phyloP scores from a whole-genome alignment of 352 stramenopile genomes.

The Phytophthora litchii region DNA sequence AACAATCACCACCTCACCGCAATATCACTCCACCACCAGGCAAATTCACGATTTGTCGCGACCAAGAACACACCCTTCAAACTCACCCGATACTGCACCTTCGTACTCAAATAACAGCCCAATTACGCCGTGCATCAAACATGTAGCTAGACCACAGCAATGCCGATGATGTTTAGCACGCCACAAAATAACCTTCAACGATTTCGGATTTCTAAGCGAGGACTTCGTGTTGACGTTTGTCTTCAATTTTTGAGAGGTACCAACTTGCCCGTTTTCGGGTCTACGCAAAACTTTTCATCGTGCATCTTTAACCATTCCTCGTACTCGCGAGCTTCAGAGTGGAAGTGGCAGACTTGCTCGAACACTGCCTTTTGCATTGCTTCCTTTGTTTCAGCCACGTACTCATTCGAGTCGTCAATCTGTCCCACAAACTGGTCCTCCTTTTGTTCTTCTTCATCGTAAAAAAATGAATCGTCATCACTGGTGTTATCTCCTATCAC shows the following conservation, averaged over 20 bases:
- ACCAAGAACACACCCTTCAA: no score
- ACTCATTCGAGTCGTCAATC: constrained; percentile 81
- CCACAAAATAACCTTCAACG: not conserved
- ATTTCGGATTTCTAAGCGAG: not conserved
- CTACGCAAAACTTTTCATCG: constrained; percentile 66
- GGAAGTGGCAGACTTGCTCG: constrained; percentile 79
- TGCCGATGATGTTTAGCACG: not conserved
- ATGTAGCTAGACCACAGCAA: no score
- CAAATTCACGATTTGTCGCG: no score
- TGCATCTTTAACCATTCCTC: constrained; percentile 63
- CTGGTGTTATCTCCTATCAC: constrained; percentile 25
- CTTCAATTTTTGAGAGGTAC: constrained; percentile 42
- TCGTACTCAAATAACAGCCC: no score
- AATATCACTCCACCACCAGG: no score
- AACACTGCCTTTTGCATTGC: constrained; percentile 85
- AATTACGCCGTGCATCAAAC: no score
- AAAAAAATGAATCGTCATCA: constrained; percentile 35
- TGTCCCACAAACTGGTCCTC: constrained; percentile 67
- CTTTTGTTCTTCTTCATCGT: constrained; percentile 54
- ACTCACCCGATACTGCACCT: no score
- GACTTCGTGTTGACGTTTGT: not conserved
- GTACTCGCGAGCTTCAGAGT: constrained; percentile 69
- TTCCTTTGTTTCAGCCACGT: constrained; percentile 57
- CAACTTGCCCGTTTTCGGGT: constrained; percentile 63
- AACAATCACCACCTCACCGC: no score